Evolutionary conservation across 208 protist species (phyloP).

Genomic region (Acanthamoeba healyi): DNA sequence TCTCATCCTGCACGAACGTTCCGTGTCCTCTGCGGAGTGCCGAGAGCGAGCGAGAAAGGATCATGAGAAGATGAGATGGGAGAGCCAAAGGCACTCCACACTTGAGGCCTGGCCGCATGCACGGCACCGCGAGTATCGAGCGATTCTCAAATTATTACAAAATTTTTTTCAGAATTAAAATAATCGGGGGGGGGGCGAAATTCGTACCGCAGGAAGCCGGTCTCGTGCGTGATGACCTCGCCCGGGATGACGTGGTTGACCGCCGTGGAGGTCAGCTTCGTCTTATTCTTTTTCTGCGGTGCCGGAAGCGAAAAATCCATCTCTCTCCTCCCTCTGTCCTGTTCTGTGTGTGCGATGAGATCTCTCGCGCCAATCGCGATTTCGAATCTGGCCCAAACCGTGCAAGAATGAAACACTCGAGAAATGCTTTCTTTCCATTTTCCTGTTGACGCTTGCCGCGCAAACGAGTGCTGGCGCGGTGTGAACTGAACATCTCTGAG

Average conservation of each 20-base stretch:
- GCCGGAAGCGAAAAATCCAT: slow-evolving; percentile 45
- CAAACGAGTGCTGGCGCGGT: background rate
- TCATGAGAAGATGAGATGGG: too few species aligned
- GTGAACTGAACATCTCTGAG: background rate
- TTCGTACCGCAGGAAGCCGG: slow-evolving; percentile 50
- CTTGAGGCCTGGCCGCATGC: too few species aligned
- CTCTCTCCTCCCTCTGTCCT: too few species aligned
- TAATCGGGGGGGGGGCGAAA: background rate
- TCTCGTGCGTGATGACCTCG: slow-evolving; percentile 58
- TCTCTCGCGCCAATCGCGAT: background rate
- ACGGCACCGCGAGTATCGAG: too few species aligned
- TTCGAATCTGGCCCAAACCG: background rate
- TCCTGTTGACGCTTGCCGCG: background rate
- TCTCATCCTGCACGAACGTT: slow-evolving; percentile 80
- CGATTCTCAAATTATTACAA: background rate
- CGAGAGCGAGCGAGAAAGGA: too few species aligned
- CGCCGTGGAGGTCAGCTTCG: background rate
- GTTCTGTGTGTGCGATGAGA: too few species aligned
- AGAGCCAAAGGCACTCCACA: too few species aligned
- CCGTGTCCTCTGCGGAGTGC: slow-evolving; percentile 84
- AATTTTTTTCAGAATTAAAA: background rate
- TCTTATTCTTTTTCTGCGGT: slow-evolving; percentile 27
- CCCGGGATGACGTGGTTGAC: slow-evolving; percentile 60
- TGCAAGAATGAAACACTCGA: background rate
- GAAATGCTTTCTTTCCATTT: background rate